phyloP scores from a whole-genome alignment of 1,139 yeast species.

The Geotrichum citri-aurantii region DNA sequence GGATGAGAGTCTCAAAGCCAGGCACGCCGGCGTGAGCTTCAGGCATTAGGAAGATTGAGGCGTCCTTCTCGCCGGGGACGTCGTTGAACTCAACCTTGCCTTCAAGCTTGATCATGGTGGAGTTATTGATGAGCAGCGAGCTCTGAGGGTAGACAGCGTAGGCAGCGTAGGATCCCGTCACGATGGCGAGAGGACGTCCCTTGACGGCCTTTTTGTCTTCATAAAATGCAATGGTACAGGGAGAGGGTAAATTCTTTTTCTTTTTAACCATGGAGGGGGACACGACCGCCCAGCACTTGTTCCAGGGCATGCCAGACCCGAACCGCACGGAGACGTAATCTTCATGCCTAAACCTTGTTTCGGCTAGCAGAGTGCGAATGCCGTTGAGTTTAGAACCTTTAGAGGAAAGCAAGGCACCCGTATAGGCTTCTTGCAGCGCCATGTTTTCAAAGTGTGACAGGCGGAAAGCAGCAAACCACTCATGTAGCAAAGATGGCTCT shows the following conservation, averaged over 20 bases:
- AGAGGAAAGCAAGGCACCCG: conserved; percentile 86
- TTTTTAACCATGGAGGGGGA: conserved; percentile 55
- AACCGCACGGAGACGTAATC: conserved; percentile 94
- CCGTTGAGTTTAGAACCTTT: conserved; percentile 84
- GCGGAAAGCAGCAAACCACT: conserved; percentile 80
- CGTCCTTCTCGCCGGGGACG: conserved; percentile 55
- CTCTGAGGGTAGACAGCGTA: conserved; percentile 92
- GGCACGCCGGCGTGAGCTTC: conserved; percentile 91
- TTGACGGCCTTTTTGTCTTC: conserved; percentile 45
- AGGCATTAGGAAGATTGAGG: conserved; percentile 91
- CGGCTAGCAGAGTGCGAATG: conserved; percentile 76
- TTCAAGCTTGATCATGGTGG: conserved; percentile 83
- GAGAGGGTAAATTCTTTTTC: conserved; percentile 36
- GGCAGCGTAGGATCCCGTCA: conserved; percentile 64
- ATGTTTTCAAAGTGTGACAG: conserved; percentile 74
- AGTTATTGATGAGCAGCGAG: conserved; percentile 69
- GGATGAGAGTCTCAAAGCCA: conserved; percentile 86
- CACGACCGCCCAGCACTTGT: conserved; percentile 86
- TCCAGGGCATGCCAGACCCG: conserved; percentile 98
- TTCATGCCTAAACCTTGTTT: conserved; percentile 78
- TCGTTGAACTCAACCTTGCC: conserved; percentile 67
- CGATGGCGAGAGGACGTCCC: conserved; percentile 74
- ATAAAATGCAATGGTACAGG: conserved; percentile 39
- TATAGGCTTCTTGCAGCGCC: conserved; percentile 85
- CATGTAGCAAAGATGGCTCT: conserved; percentile 33